A percentile compares a stretch with the other conserved stretches of the same genome.
Evolutionary conservation across 768 basidiomycete species (phyloP).

Genomic region (Scleroderma citrinum): DNA sequence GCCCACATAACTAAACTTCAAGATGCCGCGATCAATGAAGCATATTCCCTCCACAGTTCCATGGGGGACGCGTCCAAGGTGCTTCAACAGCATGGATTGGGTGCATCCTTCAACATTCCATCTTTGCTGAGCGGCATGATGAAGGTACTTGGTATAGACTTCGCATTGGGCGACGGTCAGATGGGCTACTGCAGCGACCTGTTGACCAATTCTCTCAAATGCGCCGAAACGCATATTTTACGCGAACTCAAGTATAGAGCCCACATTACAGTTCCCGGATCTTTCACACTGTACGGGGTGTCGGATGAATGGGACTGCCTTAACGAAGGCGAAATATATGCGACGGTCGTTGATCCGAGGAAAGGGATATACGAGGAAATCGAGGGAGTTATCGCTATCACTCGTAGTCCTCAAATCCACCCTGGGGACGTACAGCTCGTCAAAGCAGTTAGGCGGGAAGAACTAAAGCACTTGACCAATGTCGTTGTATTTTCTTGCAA

Average conservation of each 20-base stretch:
- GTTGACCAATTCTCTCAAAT: constrained; percentile 32
- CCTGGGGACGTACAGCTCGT: constrained; percentile 43
- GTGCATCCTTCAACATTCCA: constrained; percentile 39
- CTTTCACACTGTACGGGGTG: constrained; percentile 47
- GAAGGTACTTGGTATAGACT: constrained; percentile 25
- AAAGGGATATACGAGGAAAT: constrained; percentile 21
- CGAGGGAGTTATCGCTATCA: constrained; percentile 38
- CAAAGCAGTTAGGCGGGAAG: constrained; percentile 35
- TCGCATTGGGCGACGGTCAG: constrained; percentile 15
- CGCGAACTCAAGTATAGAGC: constrained; percentile 48
- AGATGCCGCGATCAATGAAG: constrained; percentile 30
- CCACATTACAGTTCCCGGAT: constrained; percentile 44
- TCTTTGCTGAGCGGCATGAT: constrained; percentile 36
- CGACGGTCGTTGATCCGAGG: constrained; percentile 32
- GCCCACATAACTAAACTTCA: constrained; percentile 35
- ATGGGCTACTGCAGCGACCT: constrained; percentile 26
- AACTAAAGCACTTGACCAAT: constrained; percentile 36
- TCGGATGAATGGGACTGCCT: constrained; percentile 46
- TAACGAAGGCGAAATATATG: constrained; percentile 42
- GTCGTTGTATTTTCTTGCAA: constrained; percentile 48
- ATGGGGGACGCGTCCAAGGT: constrained; percentile 33
- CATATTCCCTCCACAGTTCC: constrained; percentile 29
- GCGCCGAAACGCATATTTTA: constrained; percentile 39
- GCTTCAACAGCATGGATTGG: constrained; percentile 40
- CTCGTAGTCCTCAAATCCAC: constrained; percentile 49